Evolutionary conservation across 1,284 basidiomycete species (phyloP), one percentile per base, ranked within the genome.

Genomic region (Peniophora sp.): DNA sequence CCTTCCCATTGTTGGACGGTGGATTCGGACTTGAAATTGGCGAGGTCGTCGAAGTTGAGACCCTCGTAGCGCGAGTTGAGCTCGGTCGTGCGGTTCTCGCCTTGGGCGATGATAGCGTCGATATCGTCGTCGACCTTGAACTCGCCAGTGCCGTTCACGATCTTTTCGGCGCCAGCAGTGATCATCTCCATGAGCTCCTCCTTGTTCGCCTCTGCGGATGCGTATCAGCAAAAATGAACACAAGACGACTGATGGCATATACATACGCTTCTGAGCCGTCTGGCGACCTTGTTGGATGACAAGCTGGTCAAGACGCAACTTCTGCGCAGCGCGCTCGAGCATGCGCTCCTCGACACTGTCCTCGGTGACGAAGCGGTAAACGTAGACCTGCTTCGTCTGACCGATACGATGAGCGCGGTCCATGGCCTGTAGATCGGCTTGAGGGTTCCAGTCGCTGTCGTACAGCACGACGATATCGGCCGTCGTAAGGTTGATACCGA

Each of bases 131-230:
- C 86, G 59, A 97, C 78, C 55, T 89, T 69, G 63, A 91, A 74
- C 83, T 81, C 75, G 2, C 83, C 81, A 0, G 63, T 70, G 18
- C 82, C 75, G 63, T 88, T 95, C 67, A 98, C 96, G 55, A 99
- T 98, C 68, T 92, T 90, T 64, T 99, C 95, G 0, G 95, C 96
- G 18, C 97, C 97, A 64, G 97, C 94, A 20, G 96, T 88, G 57
- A 99, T 99, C 93, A 99, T 99, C 62, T 98, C 95, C 18, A 98
- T 74, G 14, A 99, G 74, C 54, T 99, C 97, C 43, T 98, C 97
- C 72, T 99, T 99, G 71, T 87, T 93, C 27, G 92, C 92, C 49
- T 88, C 89, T 78, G 69, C 43, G 50, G n/a, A 47, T 36, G 47
- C 6, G 45, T 48, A n/a, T 46, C 35, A 24, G 24, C 37, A 18